Percentiles rank a stretch among this genome's conserved stretches.
Conservation (phyloP, 2,329 filamentous ascomycete species). For the Westerdykella aurantiaca region DNA sequence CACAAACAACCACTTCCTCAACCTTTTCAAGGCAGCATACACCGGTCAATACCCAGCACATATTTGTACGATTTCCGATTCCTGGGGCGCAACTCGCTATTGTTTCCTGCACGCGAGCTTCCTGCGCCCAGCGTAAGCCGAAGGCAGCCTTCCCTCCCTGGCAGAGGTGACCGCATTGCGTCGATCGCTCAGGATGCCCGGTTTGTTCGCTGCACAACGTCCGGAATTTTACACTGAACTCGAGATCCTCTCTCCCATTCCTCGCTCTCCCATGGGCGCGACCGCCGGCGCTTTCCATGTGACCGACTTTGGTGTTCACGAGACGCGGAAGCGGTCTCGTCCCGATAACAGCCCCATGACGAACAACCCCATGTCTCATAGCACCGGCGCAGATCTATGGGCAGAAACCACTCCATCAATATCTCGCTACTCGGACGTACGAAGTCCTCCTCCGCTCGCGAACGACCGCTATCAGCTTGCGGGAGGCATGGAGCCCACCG, state of each 20-base stretch:
- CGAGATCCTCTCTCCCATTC: conserved; percentile 17
- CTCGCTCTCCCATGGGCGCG: conserved; percentile 19
- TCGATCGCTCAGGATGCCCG: conserved; percentile 24
- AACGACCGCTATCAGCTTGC: conserved; percentile 49
- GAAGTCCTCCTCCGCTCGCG: conserved; percentile 43
- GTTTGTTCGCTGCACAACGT: conserved; percentile 18
- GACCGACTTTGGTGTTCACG: conserved; percentile 24
- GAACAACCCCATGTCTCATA: conserved; percentile 8
- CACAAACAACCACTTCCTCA: too few species aligned
- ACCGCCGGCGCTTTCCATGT: conserved; percentile 26
- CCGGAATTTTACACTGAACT: conserved; percentile 12
- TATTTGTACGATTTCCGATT: too few species aligned
- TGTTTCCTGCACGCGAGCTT: too few species aligned
- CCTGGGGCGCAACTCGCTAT: too few species aligned
- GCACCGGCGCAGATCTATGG: conserved; percentile 16
- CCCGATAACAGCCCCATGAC: conserved; percentile 9
- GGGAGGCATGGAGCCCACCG: conserved; percentile 47
- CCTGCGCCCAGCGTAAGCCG: conserved; percentile 4
- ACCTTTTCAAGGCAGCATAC: too few species aligned
- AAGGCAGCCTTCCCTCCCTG: conserved; percentile 18
- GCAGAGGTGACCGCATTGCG: conserved; percentile 19
- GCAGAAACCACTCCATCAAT: conserved; percentile 10
- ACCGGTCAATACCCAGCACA: too few species aligned
- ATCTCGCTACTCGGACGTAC: conserved; percentile 21
- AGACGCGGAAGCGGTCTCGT: conserved; percentile 29